Conservation (phyloP, 2,329 filamentous ascomycete species). For the Gliomastix tumulicola region DNA sequence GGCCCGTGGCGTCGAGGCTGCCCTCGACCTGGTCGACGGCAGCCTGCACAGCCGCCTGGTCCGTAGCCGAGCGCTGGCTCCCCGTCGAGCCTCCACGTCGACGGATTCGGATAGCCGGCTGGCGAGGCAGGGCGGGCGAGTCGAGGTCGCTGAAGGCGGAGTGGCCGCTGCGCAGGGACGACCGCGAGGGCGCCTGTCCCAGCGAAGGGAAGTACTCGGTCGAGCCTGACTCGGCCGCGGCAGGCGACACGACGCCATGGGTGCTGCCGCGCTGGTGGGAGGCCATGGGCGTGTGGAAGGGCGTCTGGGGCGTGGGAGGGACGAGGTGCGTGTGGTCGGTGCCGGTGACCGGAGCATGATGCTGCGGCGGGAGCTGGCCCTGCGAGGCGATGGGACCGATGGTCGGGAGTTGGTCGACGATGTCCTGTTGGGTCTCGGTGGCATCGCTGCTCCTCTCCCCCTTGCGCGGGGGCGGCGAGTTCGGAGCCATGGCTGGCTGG, state of each 20-base stretch:
- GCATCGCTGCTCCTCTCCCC: too few relatives aligned
- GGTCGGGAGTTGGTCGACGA: too few relatives aligned
- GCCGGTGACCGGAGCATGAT: too few relatives aligned
- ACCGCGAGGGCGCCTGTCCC: not conserved
- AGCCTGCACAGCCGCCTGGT: too few relatives aligned
- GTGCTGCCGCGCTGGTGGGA: not conserved
- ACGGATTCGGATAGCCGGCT: conserved; percentile 14
- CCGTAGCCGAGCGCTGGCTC: too few relatives aligned
- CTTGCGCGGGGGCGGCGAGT: not conserved
- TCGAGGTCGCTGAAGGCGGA: not conserved
- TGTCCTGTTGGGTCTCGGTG: too few relatives aligned
- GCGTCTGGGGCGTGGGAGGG: too few relatives aligned
- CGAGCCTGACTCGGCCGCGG: not conserved
- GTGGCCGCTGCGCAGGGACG: not conserved
- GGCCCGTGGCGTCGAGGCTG: conserved; percentile 2
- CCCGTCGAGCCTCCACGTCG: conserved; percentile 1
- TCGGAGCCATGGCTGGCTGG: not conserved
- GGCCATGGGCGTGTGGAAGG: not conserved
- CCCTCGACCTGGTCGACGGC: too few relatives aligned
- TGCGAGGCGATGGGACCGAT: conserved; percentile 2
- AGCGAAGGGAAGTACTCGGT: conserved; percentile 5
- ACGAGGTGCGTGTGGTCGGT: too few relatives aligned
- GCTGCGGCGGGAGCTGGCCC: conserved; percentile 1
- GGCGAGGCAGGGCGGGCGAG: conserved; percentile 15
- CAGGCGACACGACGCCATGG: not conserved